Evolutionary conservation across 2,329 filamentous ascomycete species (phyloP).

Genomic region (Nemania sp.): DNA sequence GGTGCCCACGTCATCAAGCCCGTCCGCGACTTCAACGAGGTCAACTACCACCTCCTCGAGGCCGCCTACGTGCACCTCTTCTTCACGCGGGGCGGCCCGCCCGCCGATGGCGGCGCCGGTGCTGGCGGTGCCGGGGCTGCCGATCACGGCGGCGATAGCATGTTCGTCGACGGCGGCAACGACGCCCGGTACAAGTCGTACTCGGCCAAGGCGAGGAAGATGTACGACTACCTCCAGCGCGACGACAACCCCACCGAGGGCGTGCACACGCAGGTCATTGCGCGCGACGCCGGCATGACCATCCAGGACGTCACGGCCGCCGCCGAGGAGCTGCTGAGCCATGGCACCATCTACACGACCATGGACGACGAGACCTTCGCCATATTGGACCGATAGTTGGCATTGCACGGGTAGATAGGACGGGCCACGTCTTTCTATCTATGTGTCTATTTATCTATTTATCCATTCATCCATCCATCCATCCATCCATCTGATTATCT

Average conservation of each 20-base stretch:
- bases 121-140: conserved; percentile 41
- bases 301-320: conserved; percentile 72
- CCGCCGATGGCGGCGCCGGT: conserved; percentile 44
- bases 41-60: conserved; percentile 90
- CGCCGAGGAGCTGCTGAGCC: conserved; percentile 77
- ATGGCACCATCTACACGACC: conserved; percentile 85
- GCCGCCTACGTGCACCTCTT: conserved; percentile 86
- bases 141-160: conserved; percentile 51
- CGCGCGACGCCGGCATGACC: conserved; percentile 66
- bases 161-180: conserved; percentile 59
- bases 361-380: conserved; percentile 93
- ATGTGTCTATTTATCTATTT: neutral
- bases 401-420: neutral
- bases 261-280: conserved; percentile 78
- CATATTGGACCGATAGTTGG: conserved; percentile 64
- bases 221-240: conserved; percentile 72
- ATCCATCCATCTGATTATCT: neutral
- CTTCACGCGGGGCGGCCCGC: conserved; percentile 68
- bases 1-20: conserved; percentile 80
- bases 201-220: conserved; percentile 64
- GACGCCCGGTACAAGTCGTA: conserved; percentile 52
- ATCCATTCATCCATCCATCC: neutral
- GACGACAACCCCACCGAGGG: conserved; percentile 79
- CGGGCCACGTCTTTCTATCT: neutral
- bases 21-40: conserved; percentile 85